Evolutionary conservation across 495 filamentous ascomycete genomes (phyloP), one percentile per base, ranked within the genome.

Genomic region (Trichoderma gamsii): DNA sequence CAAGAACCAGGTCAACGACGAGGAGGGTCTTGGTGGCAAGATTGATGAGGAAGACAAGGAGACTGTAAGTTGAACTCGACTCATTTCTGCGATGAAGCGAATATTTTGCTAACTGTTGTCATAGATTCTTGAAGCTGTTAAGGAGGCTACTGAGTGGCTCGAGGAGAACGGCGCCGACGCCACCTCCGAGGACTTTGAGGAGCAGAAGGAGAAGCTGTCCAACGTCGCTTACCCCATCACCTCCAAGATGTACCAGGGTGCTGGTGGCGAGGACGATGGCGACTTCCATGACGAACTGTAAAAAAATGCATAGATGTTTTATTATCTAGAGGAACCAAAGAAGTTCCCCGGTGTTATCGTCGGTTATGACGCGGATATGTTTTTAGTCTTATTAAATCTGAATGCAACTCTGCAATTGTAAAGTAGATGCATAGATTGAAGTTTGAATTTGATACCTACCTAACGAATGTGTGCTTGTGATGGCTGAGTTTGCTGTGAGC

Each of bases 11-110:
- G 91, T 92, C 81, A 93, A 93, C 78, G 95, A 99, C 72, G 92
- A 97, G 78, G 93, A 97, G 69, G 95, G 95, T 71, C 90, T 97
- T 69, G 92, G 95, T 80, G 92, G 92, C 79, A 96, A 97, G 89
- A 97, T 99, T 77, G 91, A 93, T 66, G 95, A 96, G 70, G 95
- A 98, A 70, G 96, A 99, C 86, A 99, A 98, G 90, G 93, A 99
- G 81, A 88, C 92, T 72, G 85, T 88, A 82, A 83, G 85, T 81
- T 77, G 13, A 16, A 52, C 23, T 12, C 29, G 23, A 3, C 13
- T 9, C 16, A 32, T 41, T 16, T 49, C 38, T 21, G 59, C 43
- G 5, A n/a, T 29, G 27, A 32, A 64, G 56, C 12, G 67, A 43
- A 71, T 49, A 44, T 44, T n/a, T 71, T 65, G 32, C 56, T 61